Base-by-base conservation (phyloP, 2,329 filamentous ascomycete genomes). In the Fusarium nelsonii region DNA sequence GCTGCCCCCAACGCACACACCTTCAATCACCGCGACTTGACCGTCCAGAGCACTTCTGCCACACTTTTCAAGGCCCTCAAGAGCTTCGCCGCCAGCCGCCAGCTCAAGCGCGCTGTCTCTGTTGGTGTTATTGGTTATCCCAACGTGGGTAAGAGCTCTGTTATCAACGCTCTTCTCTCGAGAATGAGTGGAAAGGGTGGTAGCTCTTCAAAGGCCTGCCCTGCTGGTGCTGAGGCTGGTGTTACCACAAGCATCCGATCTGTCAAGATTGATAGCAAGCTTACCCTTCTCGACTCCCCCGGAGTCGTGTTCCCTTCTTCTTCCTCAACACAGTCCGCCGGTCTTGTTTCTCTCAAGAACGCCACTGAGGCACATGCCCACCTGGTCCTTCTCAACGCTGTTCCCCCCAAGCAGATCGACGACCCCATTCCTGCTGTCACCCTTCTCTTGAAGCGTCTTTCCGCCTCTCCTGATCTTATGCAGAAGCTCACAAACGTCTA, bases 61-160 rank as follows among this genome's bases (percentile, higher is more conserved):
- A 90, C 93, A 0, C 88, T 97, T 11, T 94, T 97, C 84, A 92
- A 91, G 74, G 92, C 94, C 1, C 88, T 97, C 65, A 97, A 97
- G 84, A 91, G 92, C 43, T 97, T 92, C 77, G 92, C 94, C 11
- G 91, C 92, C 60, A 88, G 87, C 64, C 92, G 92, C 74, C 91
- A 97, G 78, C 84, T 97, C 71, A 97, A 97, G 85, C 91, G 94
- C 58, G 91, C 94, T 54, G 89, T 97, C 74, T 94, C 92, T 20
- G 94, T 97, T 64, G 94, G 94, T 70, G 92, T 97, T 66, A 97
- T 97, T 73, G 94, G 94, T 30, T 97, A 97, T 79, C 94, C 94
- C 74, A 97, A 97, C 78, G 94, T 97, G 63, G 94, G 94, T 78
- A 97, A 97, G 84, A 97, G 93, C 30, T 97, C 94, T 51, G 93